Evolutionary conservation across 2,329 filamentous ascomycete genomes (phyloP), one percentile per base, ranked within the genome.

Genomic region (Aspergillus quadricinctus): DNA sequence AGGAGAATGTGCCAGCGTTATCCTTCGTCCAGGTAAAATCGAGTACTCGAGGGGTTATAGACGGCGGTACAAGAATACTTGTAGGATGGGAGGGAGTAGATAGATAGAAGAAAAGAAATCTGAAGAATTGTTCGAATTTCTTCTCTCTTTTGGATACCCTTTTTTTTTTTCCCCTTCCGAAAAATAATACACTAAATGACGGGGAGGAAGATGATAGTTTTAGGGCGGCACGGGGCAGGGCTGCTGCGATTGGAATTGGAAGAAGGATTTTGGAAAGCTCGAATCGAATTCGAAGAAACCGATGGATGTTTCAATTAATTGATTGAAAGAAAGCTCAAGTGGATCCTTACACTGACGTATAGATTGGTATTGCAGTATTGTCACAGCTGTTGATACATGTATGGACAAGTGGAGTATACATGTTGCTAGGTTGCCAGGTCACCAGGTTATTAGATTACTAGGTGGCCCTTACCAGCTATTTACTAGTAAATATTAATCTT

Each of bases 291-390:
- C 57, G 60, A 61, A 64, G 63, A 65, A 64, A 59, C 57, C 46
- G 58, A 58, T 63, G 61, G 62, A 65, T 61, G 63, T 65, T 65
- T 65, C 63, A 64, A 63, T 60, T 57, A 64, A 63, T 60, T 57
- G 55, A 64, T 61, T 59, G 58, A 60, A 59, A 64, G 25, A 45
- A 19, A 52, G 63, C 58, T 64, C 54, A 43, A 54, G 63, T 65
- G 63, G 63, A 17, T 52, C 23, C 37, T 53, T 56, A 54, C 59
- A 41, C 53, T 52, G 57, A 57, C 59, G 54, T 61, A 61, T 55
- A 46, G 52, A 40, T 49, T 49, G 43, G 60, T 62, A 59, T 57
- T 55, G 48, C 28, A n/a, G 57, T 58, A 57, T 55, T 28, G 48
- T 57, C 48, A 53, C 54, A 50, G 51, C 25, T 35, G 45, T 28